phyloP scores from a whole-genome alignment of 495 filamentous ascomycete genomes.

The Acidiella bohemica region DNA sequence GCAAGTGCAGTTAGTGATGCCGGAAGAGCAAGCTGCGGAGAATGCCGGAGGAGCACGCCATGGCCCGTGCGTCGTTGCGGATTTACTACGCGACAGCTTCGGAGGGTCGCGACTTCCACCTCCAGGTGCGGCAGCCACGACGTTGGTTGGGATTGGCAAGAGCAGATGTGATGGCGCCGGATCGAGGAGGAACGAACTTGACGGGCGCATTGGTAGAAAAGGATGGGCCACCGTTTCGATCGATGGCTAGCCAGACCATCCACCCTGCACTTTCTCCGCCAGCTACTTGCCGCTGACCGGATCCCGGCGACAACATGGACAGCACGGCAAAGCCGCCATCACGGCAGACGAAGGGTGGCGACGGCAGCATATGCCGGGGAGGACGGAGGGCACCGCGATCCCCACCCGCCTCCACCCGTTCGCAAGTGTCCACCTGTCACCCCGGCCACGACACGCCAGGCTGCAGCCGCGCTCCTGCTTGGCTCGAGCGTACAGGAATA shows the following conservation, averaged over 20 bases:
- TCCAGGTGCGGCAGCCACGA: too few species aligned
- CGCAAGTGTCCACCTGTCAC: too few species aligned
- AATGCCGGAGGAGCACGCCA: not conserved
- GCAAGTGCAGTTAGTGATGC: not conserved
- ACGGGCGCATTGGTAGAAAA: slow-evolving; percentile 2
- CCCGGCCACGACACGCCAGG: too few species aligned
- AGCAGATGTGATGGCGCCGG: slow-evolving; percentile 16
- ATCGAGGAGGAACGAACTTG: too few species aligned
- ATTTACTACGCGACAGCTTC: too few species aligned
- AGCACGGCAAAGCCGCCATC: not conserved
- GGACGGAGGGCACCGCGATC: not conserved
- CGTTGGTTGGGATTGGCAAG: too few species aligned
- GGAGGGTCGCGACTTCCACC: too few species aligned
- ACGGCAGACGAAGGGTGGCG: not conserved
- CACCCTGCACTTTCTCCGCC: slow-evolving; percentile 19
- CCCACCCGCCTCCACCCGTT: too few species aligned
- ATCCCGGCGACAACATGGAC: not conserved
- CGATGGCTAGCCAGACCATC: slow-evolving; percentile 23
- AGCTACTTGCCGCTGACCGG: not conserved
- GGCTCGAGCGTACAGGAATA: slow-evolving; percentile 5
- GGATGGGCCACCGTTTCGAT: slow-evolving; percentile 16
- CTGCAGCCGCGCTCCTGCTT: too few species aligned
- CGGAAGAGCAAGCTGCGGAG: slow-evolving; percentile 2
- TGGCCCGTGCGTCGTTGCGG: too few species aligned
- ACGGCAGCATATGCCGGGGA: not conserved